Conservation (phyloP, 495 filamentous ascomycete species). For the Penicillium crystallinum region DNA sequence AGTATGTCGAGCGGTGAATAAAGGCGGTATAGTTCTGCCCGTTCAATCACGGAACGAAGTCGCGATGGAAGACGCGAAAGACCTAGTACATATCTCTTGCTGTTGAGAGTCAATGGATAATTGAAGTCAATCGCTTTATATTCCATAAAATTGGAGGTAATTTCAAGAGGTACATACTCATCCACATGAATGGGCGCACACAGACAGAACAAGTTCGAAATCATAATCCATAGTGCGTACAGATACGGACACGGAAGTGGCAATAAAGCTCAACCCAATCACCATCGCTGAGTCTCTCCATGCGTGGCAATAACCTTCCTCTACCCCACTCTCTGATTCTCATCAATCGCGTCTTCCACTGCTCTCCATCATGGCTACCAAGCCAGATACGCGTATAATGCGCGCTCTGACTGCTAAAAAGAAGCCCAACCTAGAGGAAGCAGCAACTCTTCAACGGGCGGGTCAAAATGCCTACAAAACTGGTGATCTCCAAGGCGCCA, state of each 20-base stretch:
- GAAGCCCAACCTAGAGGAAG: not conserved
- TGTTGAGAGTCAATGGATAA: no score
- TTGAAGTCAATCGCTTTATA: no score
- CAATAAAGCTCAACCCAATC: not conserved
- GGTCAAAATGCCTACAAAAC: slow-evolving; percentile 40
- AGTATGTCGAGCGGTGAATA: not conserved
- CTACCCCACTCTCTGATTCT: not conserved
- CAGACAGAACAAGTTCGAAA: no score
- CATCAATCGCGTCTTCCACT: not conserved
- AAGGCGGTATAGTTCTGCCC: not conserved
- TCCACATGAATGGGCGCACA: no score
- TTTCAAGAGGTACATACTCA: no score
- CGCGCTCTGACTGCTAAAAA: not conserved
- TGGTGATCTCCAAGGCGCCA: slow-evolving; percentile 36
- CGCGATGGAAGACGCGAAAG: not conserved
- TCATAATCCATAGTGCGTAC: not conserved
- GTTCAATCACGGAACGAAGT: not conserved
- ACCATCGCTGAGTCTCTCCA: not conserved
- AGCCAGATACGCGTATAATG: not conserved
- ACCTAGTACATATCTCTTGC: not conserved
- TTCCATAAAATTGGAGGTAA: no score
- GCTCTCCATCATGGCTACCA: slow-evolving; percentile 1
- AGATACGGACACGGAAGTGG: not conserved
- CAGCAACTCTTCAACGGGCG: slow-evolving; percentile 21
- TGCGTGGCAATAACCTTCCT: not conserved